A percentile compares a stretch with the other conserved stretches of the same genome.
Conservation (phyloP, 257 asterid species). For the Buddleja alternifolia region DNA sequence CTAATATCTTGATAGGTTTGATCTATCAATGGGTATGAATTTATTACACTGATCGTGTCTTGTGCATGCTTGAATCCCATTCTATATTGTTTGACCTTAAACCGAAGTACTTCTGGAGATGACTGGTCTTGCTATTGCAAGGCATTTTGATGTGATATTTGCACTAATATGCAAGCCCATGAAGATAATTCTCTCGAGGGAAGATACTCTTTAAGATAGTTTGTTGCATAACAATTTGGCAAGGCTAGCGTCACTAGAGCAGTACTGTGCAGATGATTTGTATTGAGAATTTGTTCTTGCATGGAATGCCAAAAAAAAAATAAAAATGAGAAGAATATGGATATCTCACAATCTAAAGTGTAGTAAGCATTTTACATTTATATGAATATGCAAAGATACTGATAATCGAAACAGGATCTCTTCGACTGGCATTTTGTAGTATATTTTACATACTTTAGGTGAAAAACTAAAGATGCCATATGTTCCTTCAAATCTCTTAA, state of each 20-base stretch:
- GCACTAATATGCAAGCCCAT: background rate
- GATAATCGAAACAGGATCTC: background rate
- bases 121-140: background rate
- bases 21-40: background rate
- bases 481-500: background rate
- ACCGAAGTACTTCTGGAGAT: background rate
- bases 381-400: background rate
- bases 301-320: background rate
- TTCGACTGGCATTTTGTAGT: background rate
- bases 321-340: background rate
- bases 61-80: background rate
- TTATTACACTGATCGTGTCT: background rate
- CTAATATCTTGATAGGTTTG: conserved; percentile 13
- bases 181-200: no score
- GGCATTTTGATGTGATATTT: background rate
- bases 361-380: background rate
- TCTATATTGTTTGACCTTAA: background rate
- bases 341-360: background rate
- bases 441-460: background rate
- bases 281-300: background rate
- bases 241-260: no score
- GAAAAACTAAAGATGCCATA: background rate
- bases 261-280: background rate
- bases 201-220: no score
- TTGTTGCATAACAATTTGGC: background rate